Evolutionary conservation across 2,329 filamentous ascomycete species (phyloP), one percentile per base, ranked within the genome.

Genomic region (Botrytis fragariae): DNA sequence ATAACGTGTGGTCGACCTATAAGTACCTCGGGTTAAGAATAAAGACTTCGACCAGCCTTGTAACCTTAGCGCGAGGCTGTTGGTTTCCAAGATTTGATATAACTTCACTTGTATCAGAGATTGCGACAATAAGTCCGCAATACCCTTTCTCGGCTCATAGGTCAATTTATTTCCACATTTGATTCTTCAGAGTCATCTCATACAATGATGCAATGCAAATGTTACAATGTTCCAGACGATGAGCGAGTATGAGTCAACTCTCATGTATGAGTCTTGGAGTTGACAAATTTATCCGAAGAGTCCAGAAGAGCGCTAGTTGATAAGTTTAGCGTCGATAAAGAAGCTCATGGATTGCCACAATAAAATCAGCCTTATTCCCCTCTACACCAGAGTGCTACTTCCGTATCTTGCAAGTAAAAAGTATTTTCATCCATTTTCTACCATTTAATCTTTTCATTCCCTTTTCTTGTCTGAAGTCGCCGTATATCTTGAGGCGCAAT

Each of bases 401-500:
- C 20, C 18, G 10, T 45, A 12, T 37, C 20, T 35, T 35, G 35
- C 51, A 44, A 44, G 18, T 32, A 54, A 51, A 32, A 62, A 71
- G 7, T 25, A 39, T n/a, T 54, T 61, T 18, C 16, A 45, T 54
- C 45, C 25, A 60, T 25, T 35, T 57, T 59, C 29, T 44, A 54
- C 22, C 62, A 37, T 39, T 70, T 70, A 18, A n/a, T 42, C 14
- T 48, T 39, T 59, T n/a, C 25, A 29, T 25, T 75, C 78, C 71
- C 73, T 70, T 70, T 78, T 77, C 64, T 60, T 72, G 29, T 79
- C 61, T 70, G 78, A 80, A 80, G 79, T 73, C 79, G 78, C 79
- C 79, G 73, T 79, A 80, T 80, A 57, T 79, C 75, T 35, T 54
- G 76, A 78, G 77, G 77, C 78, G 79, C 79, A 80, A 45, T 62